Conservation (phyloP, 2,329 filamentous ascomycete species). For the Aspergillus jensenii region DNA sequence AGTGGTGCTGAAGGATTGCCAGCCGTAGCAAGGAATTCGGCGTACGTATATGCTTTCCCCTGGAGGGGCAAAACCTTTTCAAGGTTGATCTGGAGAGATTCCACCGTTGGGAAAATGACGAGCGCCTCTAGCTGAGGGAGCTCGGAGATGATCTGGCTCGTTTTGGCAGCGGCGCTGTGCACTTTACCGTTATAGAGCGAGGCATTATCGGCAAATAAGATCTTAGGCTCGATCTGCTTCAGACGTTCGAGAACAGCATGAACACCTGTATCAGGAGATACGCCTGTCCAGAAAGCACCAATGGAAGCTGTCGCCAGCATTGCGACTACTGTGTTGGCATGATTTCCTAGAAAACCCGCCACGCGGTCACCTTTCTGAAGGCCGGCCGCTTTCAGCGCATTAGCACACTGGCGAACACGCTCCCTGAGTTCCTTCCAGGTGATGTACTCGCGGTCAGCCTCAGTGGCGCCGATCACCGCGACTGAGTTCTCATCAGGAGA, state of each 20-base stretch:
- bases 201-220: constrained; percentile 85
- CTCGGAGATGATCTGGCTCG: constrained; percentile 69
- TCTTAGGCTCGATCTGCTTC: constrained; percentile 76
- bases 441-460: constrained; percentile 63
- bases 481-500: constrained; percentile 57
- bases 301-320: constrained; percentile 81
- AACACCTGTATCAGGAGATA: constrained; percentile 89
- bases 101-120: constrained; percentile 71
- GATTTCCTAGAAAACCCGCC: constrained; percentile 81
- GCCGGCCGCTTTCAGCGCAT: constrained; percentile 66
- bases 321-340: constrained; percentile 80
- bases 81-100: constrained; percentile 37
- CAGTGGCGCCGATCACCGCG: constrained; percentile 80
- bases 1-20: constrained; percentile 43
- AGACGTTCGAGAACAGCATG: constrained; percentile 87
- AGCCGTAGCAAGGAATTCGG: constrained; percentile 48
- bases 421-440: constrained; percentile 82
- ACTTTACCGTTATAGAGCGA: constrained; percentile 88
- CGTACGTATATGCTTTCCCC: constrained; percentile 43
- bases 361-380: constrained; percentile 63
- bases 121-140: constrained; percentile 68
- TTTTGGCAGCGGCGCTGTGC: constrained; percentile 77
- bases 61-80: constrained; percentile 32
- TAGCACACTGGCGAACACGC: constrained; percentile 70
- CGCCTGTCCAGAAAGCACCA: constrained; percentile 88